These are phyloP conservation scores for Colletotrichum ledebouriae DNA, from an alignment of 2,329 filamentous ascomycete species.

Conservation along the genomic window DNA sequence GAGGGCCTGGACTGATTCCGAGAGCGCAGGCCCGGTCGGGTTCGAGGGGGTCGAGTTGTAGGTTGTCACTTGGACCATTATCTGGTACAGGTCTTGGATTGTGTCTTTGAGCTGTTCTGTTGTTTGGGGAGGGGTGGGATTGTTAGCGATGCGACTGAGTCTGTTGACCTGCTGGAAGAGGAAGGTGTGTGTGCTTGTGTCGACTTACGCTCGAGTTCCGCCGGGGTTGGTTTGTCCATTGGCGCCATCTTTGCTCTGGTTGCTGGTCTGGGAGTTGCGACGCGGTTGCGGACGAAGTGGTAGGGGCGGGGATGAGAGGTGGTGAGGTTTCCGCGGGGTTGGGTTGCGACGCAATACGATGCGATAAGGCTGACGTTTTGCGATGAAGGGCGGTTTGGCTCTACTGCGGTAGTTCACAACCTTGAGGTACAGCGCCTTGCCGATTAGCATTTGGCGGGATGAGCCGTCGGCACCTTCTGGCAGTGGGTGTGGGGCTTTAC, in stretches of 20 bases:
- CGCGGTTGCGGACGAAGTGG: too few relatives aligned
- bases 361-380: conserved; percentile 29
- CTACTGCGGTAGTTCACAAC: neutral
- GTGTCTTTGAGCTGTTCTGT: conserved; percentile 71
- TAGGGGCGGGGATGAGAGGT: neutral
- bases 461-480: conserved; percentile 26
- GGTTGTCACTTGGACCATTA: conserved; percentile 73
- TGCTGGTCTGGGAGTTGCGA: too few relatives aligned
- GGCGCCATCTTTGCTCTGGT: conserved; percentile 54
- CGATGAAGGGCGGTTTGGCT: neutral
- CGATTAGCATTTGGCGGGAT: conserved; percentile 28
- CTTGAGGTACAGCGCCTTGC: too few relatives aligned
- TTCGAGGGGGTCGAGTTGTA: conserved; percentile 63
- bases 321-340: neutral
- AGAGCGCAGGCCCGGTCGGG: conserved; percentile 25
- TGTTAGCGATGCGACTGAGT: too few relatives aligned
- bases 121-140: neutral
- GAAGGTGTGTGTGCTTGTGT: neutral
- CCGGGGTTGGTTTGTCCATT: conserved; percentile 55
- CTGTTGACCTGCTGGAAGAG: neutral
- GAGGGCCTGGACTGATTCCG: conserved; percentile 50
- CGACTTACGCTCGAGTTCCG: conserved; percentile 55
- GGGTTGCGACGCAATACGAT: neutral
- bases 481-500: conserved; percentile 29
- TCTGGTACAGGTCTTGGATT: conserved; percentile 73